A percentile compares a stretch with the other conserved stretches of the same genome.
Evolutionary conservation across 1,284 basidiomycete genomes (phyloP).

Genomic region (Laetiporus sulphureus): DNA sequence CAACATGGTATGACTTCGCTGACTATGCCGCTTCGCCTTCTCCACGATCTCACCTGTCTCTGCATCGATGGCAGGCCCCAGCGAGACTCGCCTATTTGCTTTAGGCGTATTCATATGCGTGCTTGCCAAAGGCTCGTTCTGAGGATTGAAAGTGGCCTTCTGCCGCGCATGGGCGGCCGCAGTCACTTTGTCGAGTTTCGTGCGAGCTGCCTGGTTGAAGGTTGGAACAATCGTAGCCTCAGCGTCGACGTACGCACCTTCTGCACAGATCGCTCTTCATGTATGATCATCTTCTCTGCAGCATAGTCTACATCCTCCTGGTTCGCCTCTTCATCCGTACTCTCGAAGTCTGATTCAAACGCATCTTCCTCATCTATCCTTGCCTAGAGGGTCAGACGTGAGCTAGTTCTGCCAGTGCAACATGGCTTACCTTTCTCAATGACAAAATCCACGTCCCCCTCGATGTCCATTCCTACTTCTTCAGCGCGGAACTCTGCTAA

Average conservation of each 20-base stretch:
- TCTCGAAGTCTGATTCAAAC: conserved; percentile 77
- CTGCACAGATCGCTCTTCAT: conserved; percentile 54
- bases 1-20: conserved; percentile 55
- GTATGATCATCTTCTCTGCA: conserved; percentile 47
- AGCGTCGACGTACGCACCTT: conserved; percentile 35
- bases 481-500: conserved; percentile 64
- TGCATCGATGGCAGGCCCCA: conserved; percentile 46
- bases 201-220: conserved; percentile 40
- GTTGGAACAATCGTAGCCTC: not conserved
- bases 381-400: not conserved
- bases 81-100: conserved; percentile 43
- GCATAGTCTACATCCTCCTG: conserved; percentile 42
- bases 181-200: conserved; percentile 51
- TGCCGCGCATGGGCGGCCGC: conserved; percentile 60
- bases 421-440: conserved; percentile 44
- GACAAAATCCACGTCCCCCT: conserved; percentile 68
- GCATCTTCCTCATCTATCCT: conserved; percentile 66
- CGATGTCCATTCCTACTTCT: conserved; percentile 47
- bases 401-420: not conserved
- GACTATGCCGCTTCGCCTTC: conserved; percentile 51
- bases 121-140: conserved; percentile 17
- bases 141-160: conserved; percentile 56
- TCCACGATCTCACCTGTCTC: conserved; percentile 50
- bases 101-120: conserved; percentile 30
- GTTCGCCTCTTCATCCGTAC: conserved; percentile 67